These are phyloP conservation scores for Penicillium corylophilum DNA, from an alignment of 2,329 filamentous ascomycete species.

Conservation along the genomic window DNA sequence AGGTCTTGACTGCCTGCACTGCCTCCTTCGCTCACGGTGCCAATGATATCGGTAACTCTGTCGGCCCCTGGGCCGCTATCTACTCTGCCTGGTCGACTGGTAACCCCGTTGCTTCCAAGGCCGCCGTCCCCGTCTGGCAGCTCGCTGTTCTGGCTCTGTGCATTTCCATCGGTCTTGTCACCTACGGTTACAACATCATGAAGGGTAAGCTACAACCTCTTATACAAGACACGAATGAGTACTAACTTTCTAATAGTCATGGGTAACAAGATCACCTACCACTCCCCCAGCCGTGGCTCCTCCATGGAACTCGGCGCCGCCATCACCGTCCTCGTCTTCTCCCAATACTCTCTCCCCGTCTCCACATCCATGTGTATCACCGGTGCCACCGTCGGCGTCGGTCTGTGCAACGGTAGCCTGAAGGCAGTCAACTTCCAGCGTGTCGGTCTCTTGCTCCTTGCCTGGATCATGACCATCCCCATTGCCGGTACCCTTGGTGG, in stretches of 20 bases:
- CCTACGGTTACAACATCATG: slow-evolving; percentile 83
- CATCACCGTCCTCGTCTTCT: slow-evolving; percentile 73
- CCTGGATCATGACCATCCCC: slow-evolving; percentile 67
- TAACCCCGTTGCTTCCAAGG: slow-evolving; percentile 59
- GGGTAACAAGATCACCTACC: slow-evolving; percentile 78
- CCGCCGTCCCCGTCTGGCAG: slow-evolving; percentile 71
- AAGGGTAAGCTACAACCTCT: slow-evolving; percentile 55
- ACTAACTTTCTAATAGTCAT: slow-evolving; percentile 55
- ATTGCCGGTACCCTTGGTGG: slow-evolving; percentile 60
- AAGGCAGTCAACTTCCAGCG: slow-evolving; percentile 76
- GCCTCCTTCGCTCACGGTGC: slow-evolving; percentile 64
- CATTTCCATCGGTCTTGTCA: slow-evolving; percentile 67
- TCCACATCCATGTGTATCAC: slow-evolving; percentile 80
- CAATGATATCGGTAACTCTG: slow-evolving; percentile 73
- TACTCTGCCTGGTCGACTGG: slow-evolving; percentile 68
- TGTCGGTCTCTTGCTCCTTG: slow-evolving; percentile 64
- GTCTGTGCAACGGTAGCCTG: slow-evolving; percentile 70
- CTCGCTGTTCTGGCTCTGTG: slow-evolving; percentile 65
- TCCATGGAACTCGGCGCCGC: slow-evolving; percentile 81
- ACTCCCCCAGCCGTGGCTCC: slow-evolving; percentile 58
- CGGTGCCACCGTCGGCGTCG: slow-evolving; percentile 74
- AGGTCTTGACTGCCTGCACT: slow-evolving; percentile 54
- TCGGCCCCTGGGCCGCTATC: slow-evolving; percentile 68
- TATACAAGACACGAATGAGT: background rate
- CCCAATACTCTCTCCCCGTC: slow-evolving; percentile 71